Conservation (phyloP, 441 rosid species). For the Melastoma candidum region DNA sequence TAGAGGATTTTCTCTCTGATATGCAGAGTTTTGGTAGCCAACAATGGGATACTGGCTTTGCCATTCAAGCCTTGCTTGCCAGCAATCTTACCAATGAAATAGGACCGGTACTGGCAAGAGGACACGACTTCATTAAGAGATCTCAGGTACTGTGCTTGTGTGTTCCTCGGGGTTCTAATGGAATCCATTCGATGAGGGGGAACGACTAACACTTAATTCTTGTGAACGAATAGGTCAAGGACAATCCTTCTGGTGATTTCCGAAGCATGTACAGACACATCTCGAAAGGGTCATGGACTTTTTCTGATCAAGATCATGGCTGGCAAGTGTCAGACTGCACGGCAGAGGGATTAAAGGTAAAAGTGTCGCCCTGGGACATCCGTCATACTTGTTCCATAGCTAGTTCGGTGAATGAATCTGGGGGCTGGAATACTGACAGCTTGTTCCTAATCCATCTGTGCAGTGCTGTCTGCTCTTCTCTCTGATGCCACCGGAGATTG, state of each 20-base stretch:
- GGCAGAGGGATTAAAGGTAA: slow-evolving; percentile 8
- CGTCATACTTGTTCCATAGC: not conserved
- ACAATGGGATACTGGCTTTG: slow-evolving; percentile 18
- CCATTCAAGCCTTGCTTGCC: slow-evolving; percentile 17
- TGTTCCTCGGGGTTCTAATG: no score
- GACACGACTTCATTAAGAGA: slow-evolving; percentile 18
- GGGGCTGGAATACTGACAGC: not conserved
- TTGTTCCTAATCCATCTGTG: not conserved
- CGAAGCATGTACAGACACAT: slow-evolving; percentile 17
- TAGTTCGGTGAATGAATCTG: no score
- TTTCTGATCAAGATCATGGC: slow-evolving; percentile 45
- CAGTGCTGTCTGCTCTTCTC: slow-evolving; percentile 72
- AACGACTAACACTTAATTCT: no score
- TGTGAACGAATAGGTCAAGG: slow-evolving; percentile 23
- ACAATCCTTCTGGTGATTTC: slow-evolving; percentile 31
- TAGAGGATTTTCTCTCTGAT: not conserved
- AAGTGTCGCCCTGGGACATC: not conserved
- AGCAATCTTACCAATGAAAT: slow-evolving; percentile 15
- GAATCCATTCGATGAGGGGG: not conserved
- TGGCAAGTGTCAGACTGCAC: slow-evolving; percentile 46
- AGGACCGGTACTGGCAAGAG: slow-evolving; percentile 10
- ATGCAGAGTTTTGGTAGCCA: slow-evolving; percentile 17
- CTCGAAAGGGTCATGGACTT: slow-evolving; percentile 21
- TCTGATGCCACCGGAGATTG: slow-evolving; percentile 50
- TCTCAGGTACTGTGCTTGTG: slow-evolving; percentile 7